Evolutionary conservation across 495 filamentous ascomycete species (phyloP), one percentile per base, ranked within the genome.

Genomic region (Hyaloscypha variabilis): DNA sequence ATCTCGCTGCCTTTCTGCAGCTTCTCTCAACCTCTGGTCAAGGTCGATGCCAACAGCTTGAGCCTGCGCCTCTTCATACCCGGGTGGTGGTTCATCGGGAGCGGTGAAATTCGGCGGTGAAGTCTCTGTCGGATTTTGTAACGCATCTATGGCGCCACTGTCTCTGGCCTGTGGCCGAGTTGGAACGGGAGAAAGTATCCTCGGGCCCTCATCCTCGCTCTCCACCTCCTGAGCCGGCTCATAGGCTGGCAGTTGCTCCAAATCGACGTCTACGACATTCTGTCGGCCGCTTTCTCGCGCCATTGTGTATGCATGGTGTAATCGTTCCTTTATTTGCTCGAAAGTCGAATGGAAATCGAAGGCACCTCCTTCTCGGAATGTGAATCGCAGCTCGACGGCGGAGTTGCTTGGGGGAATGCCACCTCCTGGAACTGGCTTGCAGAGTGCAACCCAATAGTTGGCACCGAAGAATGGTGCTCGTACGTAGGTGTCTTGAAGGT

Each of bases 401-500:
- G 88, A 79, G 46, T 91, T 81, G 14, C 87, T 82, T n/a, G 89
- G 77, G 2, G 92, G 90, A 50, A 99, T 91, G 49, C 92, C 92
- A n/a, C 96, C 96, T 28, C 88, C 87, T 1, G 88, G 73, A 29
- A 95, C 90, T 23, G 96, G 93, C 69, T 89, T 89, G 58, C 96
- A 83, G 29, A 88, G 77, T 30, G 88, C 89, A 26, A 85, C 85
- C 95, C 95, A 99, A 69, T 89, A 88, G 78, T 97, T 98, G 11
- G 96, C 90, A n/a, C 95, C 95, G 72, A 98, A 96, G 79, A 94
- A 96, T 2, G 96, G 93, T 2, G 94, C 91, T 8, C 90, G 86
- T 60, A 97, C 91, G 72, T 92, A 92, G n/a, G 88, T 90, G 76
- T 99, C 94, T 76, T 87, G 86, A 50, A 97, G 82, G 70, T 91